Evolutionary conservation across 2,329 filamentous ascomycete genomes (phyloP), one percentile per base, ranked within the genome.

Genomic region (Zymoseptoria pseudotritici): DNA sequence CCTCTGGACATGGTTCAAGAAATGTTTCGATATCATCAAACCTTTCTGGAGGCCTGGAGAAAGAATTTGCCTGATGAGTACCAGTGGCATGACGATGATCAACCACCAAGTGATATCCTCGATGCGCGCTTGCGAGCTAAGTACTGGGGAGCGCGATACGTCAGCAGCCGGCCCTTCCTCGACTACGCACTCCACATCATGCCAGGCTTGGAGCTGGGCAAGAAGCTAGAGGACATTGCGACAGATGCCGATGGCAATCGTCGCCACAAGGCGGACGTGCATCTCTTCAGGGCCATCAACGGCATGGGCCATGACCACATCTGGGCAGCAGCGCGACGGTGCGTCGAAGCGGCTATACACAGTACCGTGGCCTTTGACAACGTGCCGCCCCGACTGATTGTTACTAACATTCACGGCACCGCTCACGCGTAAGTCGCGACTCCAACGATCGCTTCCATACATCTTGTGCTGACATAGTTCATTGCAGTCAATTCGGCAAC

Each of bases 381-480:
- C 80, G 73, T 88, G 78, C 69, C 87, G 81, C 63, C 83, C 80
- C 66, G 79, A 74, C 70, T 90, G 78, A 87, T 97, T 56, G 86
- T 97, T 58, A 97, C 93, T n/a, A 97, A 97, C 62, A 87, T 96
- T 22, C 96, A 96, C 75, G 92, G 93, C 56, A 97, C 93, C 19
- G 89, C 91, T 63, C 93, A 97, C 80, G 92, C 93, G 90, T 96
- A 89, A 84, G 22, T 24, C 22, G 22, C 22, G 22, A 24, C 22
- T 3, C 22, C 22, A 24, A 24, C 22, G 22, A 24, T 24, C 22
- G 22, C 22, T 24, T 24, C 22, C 22, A 24, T 24, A 24, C 22
- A 24, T 24, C 22, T 24, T 24, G 22, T 24, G 22, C 22, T 24
- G 22, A 24, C 22, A 24, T 24, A 24, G 22, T 24, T 24, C 22